Evolutionary conservation across 306 rosid species (phyloP).

Genomic region (Quercus alba): DNA sequence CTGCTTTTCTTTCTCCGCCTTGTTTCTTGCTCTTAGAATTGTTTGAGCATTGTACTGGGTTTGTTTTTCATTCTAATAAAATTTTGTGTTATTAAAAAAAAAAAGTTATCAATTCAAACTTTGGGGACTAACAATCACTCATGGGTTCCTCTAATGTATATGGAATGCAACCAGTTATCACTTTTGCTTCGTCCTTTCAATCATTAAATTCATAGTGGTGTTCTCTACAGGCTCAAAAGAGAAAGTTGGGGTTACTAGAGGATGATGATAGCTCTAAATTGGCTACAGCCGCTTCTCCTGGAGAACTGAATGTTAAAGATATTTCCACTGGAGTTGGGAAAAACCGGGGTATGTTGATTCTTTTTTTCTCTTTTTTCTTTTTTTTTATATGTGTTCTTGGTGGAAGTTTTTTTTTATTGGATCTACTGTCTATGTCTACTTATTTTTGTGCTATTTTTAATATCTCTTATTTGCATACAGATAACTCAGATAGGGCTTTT

Average conservation of each 20-base stretch:
- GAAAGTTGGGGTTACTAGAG: constrained; percentile 75
- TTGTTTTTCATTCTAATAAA: too few species aligned
- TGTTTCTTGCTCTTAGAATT: too few species aligned
- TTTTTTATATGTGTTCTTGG: not conserved
- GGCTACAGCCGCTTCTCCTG: constrained; percentile 11
- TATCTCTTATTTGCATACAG: constrained; percentile 20
- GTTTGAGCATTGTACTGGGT: too few species aligned
- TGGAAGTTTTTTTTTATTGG: not conserved
- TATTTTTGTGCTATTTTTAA: not conserved
- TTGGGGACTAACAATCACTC: too few species aligned
- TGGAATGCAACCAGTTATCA: not conserved
- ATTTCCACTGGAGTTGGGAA: constrained; percentile 24
- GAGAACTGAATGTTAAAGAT: not conserved
- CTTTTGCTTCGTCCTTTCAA: too few species aligned
- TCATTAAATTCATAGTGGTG: not conserved
- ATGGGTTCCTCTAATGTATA: not conserved
- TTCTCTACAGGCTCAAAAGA: constrained; percentile 66
- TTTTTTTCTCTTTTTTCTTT: not conserved
- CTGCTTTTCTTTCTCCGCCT: too few species aligned
- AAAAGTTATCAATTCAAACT: too few species aligned
- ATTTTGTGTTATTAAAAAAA: too few species aligned
- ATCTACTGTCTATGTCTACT: not conserved
- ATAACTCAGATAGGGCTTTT: constrained; percentile 74
- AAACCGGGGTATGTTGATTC: constrained; percentile 44
- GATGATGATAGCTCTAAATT: constrained; percentile 40